Evolutionary conservation across 2,329 filamentous ascomycete species (phyloP).

Genomic region (Penicillium sp.): DNA sequence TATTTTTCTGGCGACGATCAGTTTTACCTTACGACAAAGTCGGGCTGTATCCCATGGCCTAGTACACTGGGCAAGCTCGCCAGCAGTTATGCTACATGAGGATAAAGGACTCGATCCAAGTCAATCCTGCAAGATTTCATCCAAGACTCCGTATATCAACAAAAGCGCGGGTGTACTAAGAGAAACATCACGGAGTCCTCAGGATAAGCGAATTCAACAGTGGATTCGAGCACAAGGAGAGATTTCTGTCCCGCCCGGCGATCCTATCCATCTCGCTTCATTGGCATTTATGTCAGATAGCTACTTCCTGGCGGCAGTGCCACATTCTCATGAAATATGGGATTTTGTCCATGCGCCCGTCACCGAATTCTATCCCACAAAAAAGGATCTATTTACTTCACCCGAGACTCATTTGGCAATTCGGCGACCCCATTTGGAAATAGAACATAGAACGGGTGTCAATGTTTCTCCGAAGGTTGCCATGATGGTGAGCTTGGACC

Average conservation of each 20-base stretch:
- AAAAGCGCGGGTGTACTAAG: not conserved
- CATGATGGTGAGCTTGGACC: constrained; percentile 21
- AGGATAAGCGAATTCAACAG: constrained; percentile 11
- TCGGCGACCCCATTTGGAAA: not conserved
- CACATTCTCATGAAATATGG: constrained; percentile 12
- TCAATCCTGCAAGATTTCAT: not conserved
- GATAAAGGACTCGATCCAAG: not conserved
- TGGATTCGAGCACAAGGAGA: constrained; percentile 11
- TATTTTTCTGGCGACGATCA: constrained; percentile 18
- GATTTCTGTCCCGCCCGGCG: not conserved
- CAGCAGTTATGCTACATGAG: not conserved
- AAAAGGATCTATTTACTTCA: not conserved
- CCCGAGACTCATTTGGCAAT: not conserved
- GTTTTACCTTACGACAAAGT: constrained; percentile 6
- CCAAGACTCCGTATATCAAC: not conserved
- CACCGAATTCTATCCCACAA: not conserved
- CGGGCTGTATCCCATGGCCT: not conserved
- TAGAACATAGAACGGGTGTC: not conserved
- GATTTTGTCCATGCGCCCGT: not conserved
- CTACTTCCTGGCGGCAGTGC: constrained; percentile 21
- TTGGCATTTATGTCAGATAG: constrained; percentile 28
- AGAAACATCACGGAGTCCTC: not conserved
- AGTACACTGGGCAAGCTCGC: not conserved
- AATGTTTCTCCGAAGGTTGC: not conserved
- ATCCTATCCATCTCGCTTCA: constrained; percentile 16